Percentiles rank a stretch among this genome's conserved stretches.
These are phyloP conservation scores for Croton laevigatus DNA, from an alignment of 441 rosid genomes.

Conservation along the genomic window DNA sequence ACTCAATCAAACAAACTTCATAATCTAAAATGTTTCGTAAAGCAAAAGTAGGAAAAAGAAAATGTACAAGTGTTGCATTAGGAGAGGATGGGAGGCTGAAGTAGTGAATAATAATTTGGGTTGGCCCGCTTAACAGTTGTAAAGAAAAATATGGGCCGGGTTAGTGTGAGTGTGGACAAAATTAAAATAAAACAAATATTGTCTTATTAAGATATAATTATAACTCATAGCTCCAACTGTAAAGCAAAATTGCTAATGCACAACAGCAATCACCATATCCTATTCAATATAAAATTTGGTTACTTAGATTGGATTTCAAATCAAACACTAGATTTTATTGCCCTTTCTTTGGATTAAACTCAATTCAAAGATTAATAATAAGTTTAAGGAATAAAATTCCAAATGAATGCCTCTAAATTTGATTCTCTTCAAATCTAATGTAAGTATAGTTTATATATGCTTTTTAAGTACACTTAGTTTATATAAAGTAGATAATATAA, in stretches of 20 bases:
- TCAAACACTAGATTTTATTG: background rate
- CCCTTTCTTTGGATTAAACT: background rate
- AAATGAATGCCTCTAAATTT: constrained; percentile 9
- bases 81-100: background rate
- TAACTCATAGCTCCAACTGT: constrained; percentile 42
- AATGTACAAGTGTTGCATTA: too few species aligned
- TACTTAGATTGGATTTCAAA: constrained; percentile 4
- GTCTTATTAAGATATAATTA: constrained; percentile 4
- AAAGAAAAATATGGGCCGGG: background rate
- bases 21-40: too few species aligned
- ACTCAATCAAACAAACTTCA: too few species aligned
- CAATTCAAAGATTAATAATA: background rate
- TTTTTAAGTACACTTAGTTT: background rate
- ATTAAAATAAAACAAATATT: background rate
- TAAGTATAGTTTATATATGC: background rate
- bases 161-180: constrained; percentile 18
- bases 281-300: constrained; percentile 3
- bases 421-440: constrained; percentile 2
- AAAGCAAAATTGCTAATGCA: too few species aligned
- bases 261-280: too few species aligned
- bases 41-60: too few species aligned
- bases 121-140: constrained; percentile 21
- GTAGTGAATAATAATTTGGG: constrained; percentile 10
- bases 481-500: constrained; percentile 16
- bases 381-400: constrained; percentile 13